These are phyloP conservation scores for Orbilia javanica DNA, from an alignment of 2,329 filamentous ascomycete genomes.

Conservation along the genomic window DNA sequence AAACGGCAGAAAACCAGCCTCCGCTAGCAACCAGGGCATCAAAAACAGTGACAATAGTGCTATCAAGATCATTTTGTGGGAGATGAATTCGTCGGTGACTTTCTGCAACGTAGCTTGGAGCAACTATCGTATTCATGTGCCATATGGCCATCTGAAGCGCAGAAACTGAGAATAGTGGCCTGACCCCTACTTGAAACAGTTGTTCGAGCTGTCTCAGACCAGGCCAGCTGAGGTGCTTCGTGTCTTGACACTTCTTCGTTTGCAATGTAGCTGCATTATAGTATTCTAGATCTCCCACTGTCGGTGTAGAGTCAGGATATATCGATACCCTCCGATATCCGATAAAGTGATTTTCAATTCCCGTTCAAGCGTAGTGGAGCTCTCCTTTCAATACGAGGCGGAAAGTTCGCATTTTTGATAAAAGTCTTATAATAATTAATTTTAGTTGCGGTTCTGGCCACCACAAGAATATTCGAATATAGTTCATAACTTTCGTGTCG, in stretches of 20 bases:
- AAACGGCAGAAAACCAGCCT: background rate
- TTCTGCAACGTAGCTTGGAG: background rate
- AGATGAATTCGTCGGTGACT: background rate
- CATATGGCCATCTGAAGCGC: conserved; percentile 7
- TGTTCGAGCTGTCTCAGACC: too few species aligned
- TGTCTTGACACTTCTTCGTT: too few species aligned
- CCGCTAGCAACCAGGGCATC: background rate
- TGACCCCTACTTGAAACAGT: background rate
- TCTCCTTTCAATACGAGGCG: background rate
- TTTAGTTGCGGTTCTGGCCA: conserved; percentile 1
- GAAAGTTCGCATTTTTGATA: background rate
- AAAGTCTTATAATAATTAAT: background rate
- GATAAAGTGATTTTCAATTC: background rate
- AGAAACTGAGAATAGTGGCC: background rate
- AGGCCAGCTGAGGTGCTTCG: too few species aligned
- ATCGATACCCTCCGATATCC: background rate
- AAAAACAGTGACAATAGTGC: background rate
- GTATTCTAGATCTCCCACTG: background rate
- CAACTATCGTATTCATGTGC: conserved; percentile 1
- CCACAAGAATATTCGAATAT: background rate
- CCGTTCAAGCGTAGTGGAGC: background rate
- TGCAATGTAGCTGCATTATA: background rate
- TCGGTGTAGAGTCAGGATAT: background rate
- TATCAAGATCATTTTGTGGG: background rate
- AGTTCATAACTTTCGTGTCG: background rate